phyloP scores from a whole-genome alignment of 202 grass and related monocot genomes.

The Digitaria exilis region DNA sequence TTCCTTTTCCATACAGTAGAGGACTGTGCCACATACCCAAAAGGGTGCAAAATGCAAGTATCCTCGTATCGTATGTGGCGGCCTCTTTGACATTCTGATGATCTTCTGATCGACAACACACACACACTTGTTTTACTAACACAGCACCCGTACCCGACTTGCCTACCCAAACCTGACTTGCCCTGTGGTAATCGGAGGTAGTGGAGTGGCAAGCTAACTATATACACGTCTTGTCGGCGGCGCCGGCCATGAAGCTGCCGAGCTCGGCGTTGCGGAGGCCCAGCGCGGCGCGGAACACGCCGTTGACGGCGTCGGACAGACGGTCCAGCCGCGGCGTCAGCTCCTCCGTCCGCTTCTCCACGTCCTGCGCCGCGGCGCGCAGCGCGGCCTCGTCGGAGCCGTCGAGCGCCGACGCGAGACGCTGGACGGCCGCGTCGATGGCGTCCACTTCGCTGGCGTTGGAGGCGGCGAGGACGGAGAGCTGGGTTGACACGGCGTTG shows the following conservation, averaged over 20 bases:
- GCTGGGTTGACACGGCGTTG: constrained; percentile 53
- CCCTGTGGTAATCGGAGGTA: no score
- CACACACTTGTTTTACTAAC: background rate
- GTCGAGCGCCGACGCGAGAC: constrained; percentile 34
- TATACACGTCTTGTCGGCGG: constrained; percentile 30
- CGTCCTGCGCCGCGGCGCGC: constrained; percentile 31
- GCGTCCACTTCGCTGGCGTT: constrained; percentile 25
- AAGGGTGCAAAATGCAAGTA: constrained; percentile 33
- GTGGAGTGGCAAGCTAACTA: background rate
- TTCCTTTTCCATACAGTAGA: background rate
- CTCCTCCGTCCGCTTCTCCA: constrained; percentile 63
- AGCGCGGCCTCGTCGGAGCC: constrained; percentile 28
- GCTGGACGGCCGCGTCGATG: constrained; percentile 37
- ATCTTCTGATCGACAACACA: background rate
- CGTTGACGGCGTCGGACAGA: constrained; percentile 57
- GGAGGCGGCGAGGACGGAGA: constrained; percentile 8
- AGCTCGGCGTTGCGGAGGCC: constrained; percentile 62
- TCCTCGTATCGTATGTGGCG: constrained; percentile 8
- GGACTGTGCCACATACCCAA: constrained; percentile 33
- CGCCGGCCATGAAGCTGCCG: constrained; percentile 44
- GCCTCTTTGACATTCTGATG: background rate
- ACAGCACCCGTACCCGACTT: constrained; percentile 3
- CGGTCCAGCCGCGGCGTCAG: constrained; percentile 54
- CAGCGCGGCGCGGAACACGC: constrained; percentile 71
- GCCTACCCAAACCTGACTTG: background rate